A percentile compares a stretch with the other conserved stretches of the same genome.
These are phyloP conservation scores for Flaveria ramosissima DNA, from an alignment of 129 eudicot genomes.

Conservation along the genomic window DNA sequence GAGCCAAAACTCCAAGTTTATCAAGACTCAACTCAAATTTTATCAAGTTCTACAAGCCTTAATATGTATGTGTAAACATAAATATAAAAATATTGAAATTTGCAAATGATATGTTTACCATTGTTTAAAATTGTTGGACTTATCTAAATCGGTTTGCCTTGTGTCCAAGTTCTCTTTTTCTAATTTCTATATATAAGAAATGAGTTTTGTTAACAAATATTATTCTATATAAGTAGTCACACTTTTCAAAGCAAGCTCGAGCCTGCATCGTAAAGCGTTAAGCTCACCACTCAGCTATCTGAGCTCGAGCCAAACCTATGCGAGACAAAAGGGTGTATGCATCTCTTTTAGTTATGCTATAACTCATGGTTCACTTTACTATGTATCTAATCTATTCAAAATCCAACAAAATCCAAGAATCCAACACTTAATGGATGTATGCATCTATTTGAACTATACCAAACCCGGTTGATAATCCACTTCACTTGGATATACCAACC, in stretches of 20 bases:
- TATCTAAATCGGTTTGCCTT: too few species aligned
- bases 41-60: too few species aligned
- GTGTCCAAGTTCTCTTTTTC: too few species aligned
- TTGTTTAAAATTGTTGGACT: too few species aligned
- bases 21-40: too few species aligned
- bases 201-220: too few species aligned
- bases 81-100: too few species aligned
- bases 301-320: neutral
- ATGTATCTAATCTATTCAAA: neutral
- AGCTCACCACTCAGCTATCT: neutral
- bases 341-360: neutral
- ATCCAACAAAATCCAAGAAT: neutral
- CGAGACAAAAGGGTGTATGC: neutral
- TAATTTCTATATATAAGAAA: too few species aligned
- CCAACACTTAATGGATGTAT: neutral
- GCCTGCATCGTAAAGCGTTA: too few species aligned
- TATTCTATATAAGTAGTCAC: neutral
- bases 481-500: neutral
- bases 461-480: neutral
- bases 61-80: too few species aligned
- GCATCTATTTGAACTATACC: constrained; percentile 25
- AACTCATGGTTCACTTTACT: neutral
- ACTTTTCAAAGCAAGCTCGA: neutral
- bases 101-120: too few species aligned
- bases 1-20: too few species aligned